Evolutionary conservation across 1,284 basidiomycete species (phyloP).

Genomic region (Cryptococcus jaspeensis): DNA sequence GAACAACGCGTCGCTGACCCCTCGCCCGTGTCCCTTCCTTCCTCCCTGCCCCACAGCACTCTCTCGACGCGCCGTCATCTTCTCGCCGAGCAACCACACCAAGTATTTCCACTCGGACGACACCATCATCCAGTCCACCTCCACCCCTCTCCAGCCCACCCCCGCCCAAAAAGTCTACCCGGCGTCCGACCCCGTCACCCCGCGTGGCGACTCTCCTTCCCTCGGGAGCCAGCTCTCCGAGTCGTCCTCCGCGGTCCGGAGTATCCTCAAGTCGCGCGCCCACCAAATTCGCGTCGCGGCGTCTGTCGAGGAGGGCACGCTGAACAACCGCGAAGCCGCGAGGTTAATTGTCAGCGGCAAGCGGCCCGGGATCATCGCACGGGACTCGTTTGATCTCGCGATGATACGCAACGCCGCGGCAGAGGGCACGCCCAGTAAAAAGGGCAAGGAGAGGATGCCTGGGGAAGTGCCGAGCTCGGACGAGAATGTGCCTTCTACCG

Average conservation of each 20-base stretch:
- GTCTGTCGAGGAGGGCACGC: conserved; percentile 45
- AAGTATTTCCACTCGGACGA: conserved; percentile 39
- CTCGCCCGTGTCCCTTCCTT: not conserved
- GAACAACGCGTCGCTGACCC: not conserved
- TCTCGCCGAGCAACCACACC: conserved; percentile 37
- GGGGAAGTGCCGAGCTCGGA: conserved; percentile 33
- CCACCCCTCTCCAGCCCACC: not conserved
- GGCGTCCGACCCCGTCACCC: conserved; percentile 14
- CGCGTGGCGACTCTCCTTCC: conserved; percentile 10
- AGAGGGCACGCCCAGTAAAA: conserved; percentile 13
- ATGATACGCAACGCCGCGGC: conserved; percentile 23
- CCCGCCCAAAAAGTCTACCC: conserved; percentile 14
- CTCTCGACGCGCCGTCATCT: conserved; percentile 31
- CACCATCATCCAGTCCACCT: conserved; percentile 24
- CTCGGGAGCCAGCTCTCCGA: conserved; percentile 5
- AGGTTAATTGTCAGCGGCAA: conserved; percentile 37
- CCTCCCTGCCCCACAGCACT: not conserved
- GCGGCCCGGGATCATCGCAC: conserved; percentile 29
- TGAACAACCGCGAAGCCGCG: conserved; percentile 47
- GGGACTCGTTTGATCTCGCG: conserved; percentile 39
- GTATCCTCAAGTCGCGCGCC: conserved; percentile 37
- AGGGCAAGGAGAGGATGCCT: conserved; percentile 18
- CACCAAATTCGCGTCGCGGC: conserved; percentile 40
- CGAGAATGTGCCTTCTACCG: conserved; percentile 23
- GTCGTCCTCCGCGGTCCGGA: conserved; percentile 12